Conservation (phyloP, 495 filamentous ascomycete genomes). For the Tuber borchii region DNA sequence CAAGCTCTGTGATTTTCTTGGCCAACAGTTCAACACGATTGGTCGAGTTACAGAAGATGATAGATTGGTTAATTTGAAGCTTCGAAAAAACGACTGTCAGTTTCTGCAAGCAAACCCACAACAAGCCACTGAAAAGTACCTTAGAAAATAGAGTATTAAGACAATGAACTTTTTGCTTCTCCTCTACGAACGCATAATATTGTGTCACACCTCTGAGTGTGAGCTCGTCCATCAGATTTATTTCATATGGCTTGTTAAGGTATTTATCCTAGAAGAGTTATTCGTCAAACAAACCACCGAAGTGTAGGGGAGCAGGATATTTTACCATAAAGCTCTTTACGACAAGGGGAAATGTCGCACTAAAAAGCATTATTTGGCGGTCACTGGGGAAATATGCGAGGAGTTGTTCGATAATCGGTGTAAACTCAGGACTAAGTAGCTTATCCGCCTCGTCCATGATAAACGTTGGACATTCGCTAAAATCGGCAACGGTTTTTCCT, state of each 20-base stretch:
- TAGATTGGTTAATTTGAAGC: constrained; percentile 99
- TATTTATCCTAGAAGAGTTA: constrained; percentile 65
- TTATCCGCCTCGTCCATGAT: constrained; percentile 99
- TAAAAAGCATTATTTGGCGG: constrained; percentile 97
- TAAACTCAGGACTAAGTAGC: constrained; percentile 91
- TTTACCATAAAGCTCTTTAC: constrained; percentile 87
- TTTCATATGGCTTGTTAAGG: constrained; percentile 91
- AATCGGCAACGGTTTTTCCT: constrained; percentile 87
- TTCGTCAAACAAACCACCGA: not conserved
- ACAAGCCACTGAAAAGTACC: constrained; percentile 18
- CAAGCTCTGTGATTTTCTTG: constrained; percentile 98
- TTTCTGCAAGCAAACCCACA: not conserved
- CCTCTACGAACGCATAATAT: constrained; percentile 98
- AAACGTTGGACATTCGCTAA: constrained; percentile 93
- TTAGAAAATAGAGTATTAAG: constrained; percentile 98
- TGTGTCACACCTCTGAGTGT: constrained; percentile 97
- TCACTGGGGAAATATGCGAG: constrained; percentile 90
- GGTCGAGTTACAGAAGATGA: constrained; percentile 99
- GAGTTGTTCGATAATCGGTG: constrained; percentile 91
- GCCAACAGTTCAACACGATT: constrained; percentile 95
- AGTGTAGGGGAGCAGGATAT: not conserved
- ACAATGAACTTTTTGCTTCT: constrained; percentile 99
- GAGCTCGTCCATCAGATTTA: constrained; percentile 99
- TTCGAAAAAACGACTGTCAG: constrained; percentile 19
- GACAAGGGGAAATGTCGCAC: constrained; percentile 89